Evolutionary conservation across 768 basidiomycete genomes (phyloP).

Genomic region (Cyclocybe aegerita): DNA sequence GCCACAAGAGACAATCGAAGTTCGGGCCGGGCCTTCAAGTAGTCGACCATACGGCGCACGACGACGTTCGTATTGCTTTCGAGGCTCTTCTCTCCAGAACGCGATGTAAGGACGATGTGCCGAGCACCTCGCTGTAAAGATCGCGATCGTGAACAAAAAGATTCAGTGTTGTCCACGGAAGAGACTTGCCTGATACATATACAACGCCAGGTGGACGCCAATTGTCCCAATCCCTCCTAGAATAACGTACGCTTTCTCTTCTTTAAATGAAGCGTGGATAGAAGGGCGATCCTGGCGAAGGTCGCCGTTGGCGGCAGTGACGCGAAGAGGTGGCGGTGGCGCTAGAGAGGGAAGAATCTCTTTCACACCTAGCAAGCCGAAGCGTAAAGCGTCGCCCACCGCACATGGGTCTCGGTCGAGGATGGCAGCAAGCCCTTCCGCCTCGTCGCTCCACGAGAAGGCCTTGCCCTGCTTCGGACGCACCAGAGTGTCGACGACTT

Average conservation of each 20-base stretch:
- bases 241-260: slow-evolving; percentile 32
- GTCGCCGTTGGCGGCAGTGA: neutral
- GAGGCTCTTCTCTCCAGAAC: slow-evolving; percentile 28
- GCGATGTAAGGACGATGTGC: slow-evolving; percentile 35
- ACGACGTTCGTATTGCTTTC: slow-evolving; percentile 19
- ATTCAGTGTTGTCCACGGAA: neutral
- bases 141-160: neutral
- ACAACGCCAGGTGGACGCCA: slow-evolving; percentile 35
- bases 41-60: slow-evolving; percentile 24
- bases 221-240: slow-evolving; percentile 40
- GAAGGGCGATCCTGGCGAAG: neutral
- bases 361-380: neutral
- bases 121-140: slow-evolving; percentile 32
- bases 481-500: slow-evolving; percentile 10
- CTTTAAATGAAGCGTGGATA: slow-evolving; percentile 16
- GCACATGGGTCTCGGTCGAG: slow-evolving; percentile 8
- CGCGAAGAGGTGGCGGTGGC: neutral
- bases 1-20: slow-evolving; percentile 28
- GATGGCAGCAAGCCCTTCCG: slow-evolving; percentile 4
- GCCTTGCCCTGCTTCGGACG: slow-evolving; percentile 2
- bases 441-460: slow-evolving; percentile 10
- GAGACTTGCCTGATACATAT: slow-evolving; percentile 38
- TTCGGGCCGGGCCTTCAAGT: slow-evolving; percentile 25
- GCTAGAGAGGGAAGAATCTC: neutral
- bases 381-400: slow-evolving; percentile 8